Evolutionary conservation across 352 stramenopile species (phyloP).

Genomic region (Albugo candida): DNA sequence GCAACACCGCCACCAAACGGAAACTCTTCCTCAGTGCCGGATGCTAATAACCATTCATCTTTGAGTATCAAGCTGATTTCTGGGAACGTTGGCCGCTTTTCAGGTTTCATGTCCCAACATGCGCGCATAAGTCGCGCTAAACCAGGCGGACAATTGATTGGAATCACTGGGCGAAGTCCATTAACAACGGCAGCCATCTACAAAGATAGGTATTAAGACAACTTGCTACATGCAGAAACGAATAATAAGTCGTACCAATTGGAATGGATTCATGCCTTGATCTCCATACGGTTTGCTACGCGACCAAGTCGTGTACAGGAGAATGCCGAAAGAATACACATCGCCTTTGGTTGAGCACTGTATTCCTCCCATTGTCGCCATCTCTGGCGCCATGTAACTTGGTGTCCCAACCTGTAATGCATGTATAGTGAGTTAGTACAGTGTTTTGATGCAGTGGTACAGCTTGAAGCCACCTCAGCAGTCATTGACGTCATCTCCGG

Average conservation of each 20-base stretch:
- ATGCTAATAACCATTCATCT: slow-evolving; percentile 46
- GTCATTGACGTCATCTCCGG: slow-evolving; percentile 75
- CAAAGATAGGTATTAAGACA: slow-evolving; percentile 2
- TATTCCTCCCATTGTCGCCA: slow-evolving; percentile 77
- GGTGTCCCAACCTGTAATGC: slow-evolving; percentile 50
- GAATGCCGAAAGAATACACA: slow-evolving; percentile 72
- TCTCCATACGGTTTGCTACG: slow-evolving; percentile 77
- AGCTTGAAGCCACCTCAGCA: slow-evolving; percentile 19
- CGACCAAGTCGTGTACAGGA: slow-evolving; percentile 77
- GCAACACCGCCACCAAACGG: slow-evolving; percentile 15
- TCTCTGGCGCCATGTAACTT: slow-evolving; percentile 81
- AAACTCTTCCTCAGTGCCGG: slow-evolving; percentile 34
- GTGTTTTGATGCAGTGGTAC: slow-evolving; percentile 1
- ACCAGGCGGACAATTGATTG: slow-evolving; percentile 54
- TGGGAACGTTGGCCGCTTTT: slow-evolving; percentile 48
- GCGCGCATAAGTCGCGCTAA: slow-evolving; percentile 62
- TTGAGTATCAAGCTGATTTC: slow-evolving; percentile 65
- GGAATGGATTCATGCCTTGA: slow-evolving; percentile 79
- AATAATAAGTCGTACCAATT: slow-evolving; percentile 31
- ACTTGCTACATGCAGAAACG: background rate
- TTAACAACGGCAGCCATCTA: slow-evolving; percentile 79
- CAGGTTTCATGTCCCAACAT: slow-evolving; percentile 61
- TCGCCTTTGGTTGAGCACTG: slow-evolving; percentile 77
- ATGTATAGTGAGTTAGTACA: background rate
- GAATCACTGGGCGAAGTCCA: slow-evolving; percentile 62